Evolutionary conservation across 2,329 filamentous ascomycete species (phyloP), one percentile per base, ranked within the genome.

Genomic region (Arthrobotrys musiformis): DNA sequence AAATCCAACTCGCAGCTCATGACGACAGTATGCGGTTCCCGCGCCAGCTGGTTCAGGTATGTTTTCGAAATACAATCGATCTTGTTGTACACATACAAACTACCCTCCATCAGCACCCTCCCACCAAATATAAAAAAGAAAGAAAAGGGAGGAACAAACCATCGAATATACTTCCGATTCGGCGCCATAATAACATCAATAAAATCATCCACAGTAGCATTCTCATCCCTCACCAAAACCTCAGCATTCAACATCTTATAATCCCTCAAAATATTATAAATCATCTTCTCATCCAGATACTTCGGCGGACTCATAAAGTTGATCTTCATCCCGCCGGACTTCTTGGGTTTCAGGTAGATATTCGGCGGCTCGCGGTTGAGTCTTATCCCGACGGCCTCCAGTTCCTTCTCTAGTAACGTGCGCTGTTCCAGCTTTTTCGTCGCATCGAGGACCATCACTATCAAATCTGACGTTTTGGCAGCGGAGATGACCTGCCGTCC

Each of bases 121-220:
- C 8, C n/a, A 19, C 8, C n/a, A 19, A 13, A 4, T 28, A 19
- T 7, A 26, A 30, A 22, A 48, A 19, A 61, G 4, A 40, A 4
- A 13, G 30, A 30, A 19, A 9, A 30, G 19, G 22, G 17, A 37
- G n/a, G 46, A 9, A 76, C 81, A 70, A 81, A 86, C 86, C 90
- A 91, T 82, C 89, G 89, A 86, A 99, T 97, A 86, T 99, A 99
- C 84, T 97, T 99, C 82, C 95, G 88, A 86, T 99, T 95, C 83
- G 97, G 93, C 84, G 95, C 97, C 94, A 98, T 98, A 85, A 99
- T 97, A 78, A 97, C 93, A 84, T 99, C 95, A 85, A 99, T 99
- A 84, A 99, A 92, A 84, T 99, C 94, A 85, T 99, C 95, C 37
- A 99, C 93, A 0, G 95, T 98, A 44, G 92, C 88, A 83, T 96